phyloP scores from a whole-genome alignment of 495 filamentous ascomycete genomes.

The Penicillium pulvis region DNA sequence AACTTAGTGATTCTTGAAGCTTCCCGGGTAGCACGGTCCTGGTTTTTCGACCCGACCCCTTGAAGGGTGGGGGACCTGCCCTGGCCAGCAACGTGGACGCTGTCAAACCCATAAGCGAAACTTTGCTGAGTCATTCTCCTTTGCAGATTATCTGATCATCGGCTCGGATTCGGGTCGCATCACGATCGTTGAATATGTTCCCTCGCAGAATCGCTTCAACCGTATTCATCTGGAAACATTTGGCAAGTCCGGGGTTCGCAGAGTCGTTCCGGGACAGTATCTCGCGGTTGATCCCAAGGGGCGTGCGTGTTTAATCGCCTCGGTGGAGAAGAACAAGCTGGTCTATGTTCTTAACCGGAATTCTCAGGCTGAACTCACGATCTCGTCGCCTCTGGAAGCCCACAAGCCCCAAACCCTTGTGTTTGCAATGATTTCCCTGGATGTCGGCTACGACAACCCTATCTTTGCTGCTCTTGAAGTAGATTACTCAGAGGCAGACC shows the following conservation, averaged over 20 bases:
- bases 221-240: slow-evolving; percentile 95
- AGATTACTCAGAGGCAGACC: slow-evolving; percentile 88
- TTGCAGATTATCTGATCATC: slow-evolving; percentile 89
- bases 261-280: slow-evolving; percentile 94
- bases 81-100: slow-evolving; percentile 45
- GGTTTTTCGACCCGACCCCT: slow-evolving; percentile 36
- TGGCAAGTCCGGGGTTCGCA: slow-evolving; percentile 93
- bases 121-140: slow-evolving; percentile 59
- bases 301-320: slow-evolving; percentile 89
- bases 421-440: slow-evolving; percentile 80
- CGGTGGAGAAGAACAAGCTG: slow-evolving; percentile 98
- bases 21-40: slow-evolving; percentile 55
- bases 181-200: slow-evolving; percentile 88
- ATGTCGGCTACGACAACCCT: slow-evolving; percentile 96
- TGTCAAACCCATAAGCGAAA: slow-evolving; percentile 35
- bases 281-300: slow-evolving; percentile 94
- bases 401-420: slow-evolving; percentile 94
- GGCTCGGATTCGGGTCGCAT: slow-evolving; percentile 95
- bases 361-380: slow-evolving; percentile 88
- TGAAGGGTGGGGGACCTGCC: slow-evolving; percentile 41
- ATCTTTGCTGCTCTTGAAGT: slow-evolving; percentile 93
- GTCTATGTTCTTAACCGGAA: slow-evolving; percentile 98
- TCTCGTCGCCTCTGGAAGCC: slow-evolving; percentile 96
- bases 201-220: slow-evolving; percentile 82
- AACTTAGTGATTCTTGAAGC: slow-evolving; percentile 95